Conservation (phyloP, 1,139 yeast genomes). For the Waltiozyma sp. region DNA sequence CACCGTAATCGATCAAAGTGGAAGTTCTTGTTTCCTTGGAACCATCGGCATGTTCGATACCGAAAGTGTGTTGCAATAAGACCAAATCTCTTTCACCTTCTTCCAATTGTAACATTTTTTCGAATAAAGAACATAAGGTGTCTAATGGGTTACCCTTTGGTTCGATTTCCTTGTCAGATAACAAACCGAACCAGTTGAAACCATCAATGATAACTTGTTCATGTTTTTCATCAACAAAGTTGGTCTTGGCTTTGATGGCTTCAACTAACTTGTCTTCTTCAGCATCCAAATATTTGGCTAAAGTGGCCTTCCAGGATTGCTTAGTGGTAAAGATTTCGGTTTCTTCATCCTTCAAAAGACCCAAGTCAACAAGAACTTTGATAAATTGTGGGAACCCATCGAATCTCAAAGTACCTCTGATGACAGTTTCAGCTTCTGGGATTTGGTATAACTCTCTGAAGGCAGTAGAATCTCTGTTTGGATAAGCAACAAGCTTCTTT, state of each 20-base stretch:
- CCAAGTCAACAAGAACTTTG: constrained; percentile 88
- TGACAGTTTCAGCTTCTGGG: constrained; percentile 95
- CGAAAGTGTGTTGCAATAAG: constrained; percentile 93
- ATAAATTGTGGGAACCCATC: constrained; percentile 98
- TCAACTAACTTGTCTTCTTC: constrained; percentile 63
- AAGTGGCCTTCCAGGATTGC: constrained; percentile 81
- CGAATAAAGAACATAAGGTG: constrained; percentile 92
- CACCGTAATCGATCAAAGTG: constrained; percentile 90
- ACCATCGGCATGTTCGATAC: constrained; percentile 95
- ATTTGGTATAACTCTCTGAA: constrained; percentile 86
- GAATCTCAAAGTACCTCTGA: constrained; percentile 94
- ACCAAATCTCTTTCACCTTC: constrained; percentile 94
- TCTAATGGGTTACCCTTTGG: constrained; percentile 95
- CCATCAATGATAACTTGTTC: constrained; percentile 83
- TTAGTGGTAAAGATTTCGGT: constrained; percentile 46
- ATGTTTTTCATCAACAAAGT: constrained; percentile 72
- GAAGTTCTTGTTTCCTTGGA: constrained; percentile 85
- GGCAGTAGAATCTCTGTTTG: constrained; percentile 94
- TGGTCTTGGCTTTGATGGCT: constrained; percentile 67
- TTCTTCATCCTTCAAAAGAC: constrained; percentile 75
- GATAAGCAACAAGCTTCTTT: constrained; percentile 67
- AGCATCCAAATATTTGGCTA: constrained; percentile 60
- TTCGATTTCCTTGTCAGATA: constrained; percentile 62
- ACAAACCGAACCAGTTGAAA: constrained; percentile 87
- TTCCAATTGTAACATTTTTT: constrained; percentile 91